phyloP scores from a whole-genome alignment of 1,284 basidiomycete genomes.

The Ceratobasidium sp. region DNA sequence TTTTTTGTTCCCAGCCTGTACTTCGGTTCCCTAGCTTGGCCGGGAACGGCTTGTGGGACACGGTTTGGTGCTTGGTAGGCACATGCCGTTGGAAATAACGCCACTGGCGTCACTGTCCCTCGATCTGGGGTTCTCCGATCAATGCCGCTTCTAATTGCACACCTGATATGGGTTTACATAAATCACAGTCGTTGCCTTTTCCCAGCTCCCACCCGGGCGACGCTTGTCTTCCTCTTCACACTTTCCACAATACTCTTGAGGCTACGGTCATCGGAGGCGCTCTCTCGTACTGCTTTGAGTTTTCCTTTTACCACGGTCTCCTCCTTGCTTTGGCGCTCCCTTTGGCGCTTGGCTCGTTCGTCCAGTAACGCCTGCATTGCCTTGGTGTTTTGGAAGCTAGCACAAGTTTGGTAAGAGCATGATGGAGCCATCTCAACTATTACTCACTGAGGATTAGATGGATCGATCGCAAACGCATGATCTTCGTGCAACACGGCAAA shows the following conservation, averaged over 20 bases:
- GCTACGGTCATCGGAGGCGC: slow-evolving; percentile 50
- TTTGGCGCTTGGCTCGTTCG: slow-evolving; percentile 69
- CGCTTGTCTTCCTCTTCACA: slow-evolving; percentile 73
- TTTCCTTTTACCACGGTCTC: neutral
- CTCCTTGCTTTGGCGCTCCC: slow-evolving; percentile 48
- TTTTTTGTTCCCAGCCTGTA: too few species aligned
- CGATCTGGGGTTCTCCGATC: slow-evolving; percentile 23
- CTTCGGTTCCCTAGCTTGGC: too few species aligned
- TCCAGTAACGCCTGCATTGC: slow-evolving; percentile 83
- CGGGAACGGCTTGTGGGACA: too few species aligned
- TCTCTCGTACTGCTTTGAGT: neutral
- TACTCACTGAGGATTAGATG: slow-evolving; percentile 89
- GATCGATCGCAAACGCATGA: slow-evolving; percentile 93
- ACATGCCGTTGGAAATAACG: neutral
- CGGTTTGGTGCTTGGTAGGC: too few species aligned
- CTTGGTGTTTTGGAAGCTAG: slow-evolving; percentile 87
- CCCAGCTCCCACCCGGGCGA: neutral
- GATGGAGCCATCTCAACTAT: slow-evolving; percentile 36
- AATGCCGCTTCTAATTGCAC: slow-evolving; percentile 24
- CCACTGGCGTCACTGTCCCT: slow-evolving; percentile 2
- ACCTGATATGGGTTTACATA: neutral
- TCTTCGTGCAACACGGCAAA: slow-evolving; percentile 91
- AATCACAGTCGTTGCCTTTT: slow-evolving; percentile 20
- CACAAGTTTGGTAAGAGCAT: slow-evolving; percentile 2
- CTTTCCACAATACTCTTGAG: slow-evolving; percentile 78